Evolutionary conservation across 1,139 yeast genomes (phyloP).

Genomic region (Protomyces inundatus): DNA sequence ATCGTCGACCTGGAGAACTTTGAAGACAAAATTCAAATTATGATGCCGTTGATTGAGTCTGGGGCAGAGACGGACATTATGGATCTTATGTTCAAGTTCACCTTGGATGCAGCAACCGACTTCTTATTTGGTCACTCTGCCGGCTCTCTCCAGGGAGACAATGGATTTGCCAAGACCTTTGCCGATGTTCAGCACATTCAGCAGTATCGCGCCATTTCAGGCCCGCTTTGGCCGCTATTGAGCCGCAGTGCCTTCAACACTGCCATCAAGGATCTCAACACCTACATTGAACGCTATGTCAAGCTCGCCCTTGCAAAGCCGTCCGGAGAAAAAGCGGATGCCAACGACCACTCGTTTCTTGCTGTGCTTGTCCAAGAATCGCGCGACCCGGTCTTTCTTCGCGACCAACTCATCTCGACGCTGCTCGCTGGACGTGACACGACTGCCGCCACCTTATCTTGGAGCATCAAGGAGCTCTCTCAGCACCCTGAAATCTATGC

Average conservation of each 20-base stretch:
- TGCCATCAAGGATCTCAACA: constrained; percentile 40
- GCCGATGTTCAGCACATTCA: constrained; percentile 43
- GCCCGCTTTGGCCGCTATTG: constrained; percentile 41
- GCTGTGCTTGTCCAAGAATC: constrained; percentile 51
- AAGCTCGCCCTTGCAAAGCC: constrained; percentile 8
- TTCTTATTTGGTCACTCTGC: constrained; percentile 56
- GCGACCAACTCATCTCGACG: constrained; percentile 51
- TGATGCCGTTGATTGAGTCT: constrained; percentile 41
- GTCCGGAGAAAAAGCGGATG: constrained; percentile 32
- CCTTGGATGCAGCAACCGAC: constrained; percentile 57
- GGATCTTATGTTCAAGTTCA: constrained; percentile 47
- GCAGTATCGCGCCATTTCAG: constrained; percentile 43
- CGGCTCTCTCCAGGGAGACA: constrained; percentile 38
- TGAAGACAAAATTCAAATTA: constrained; percentile 47
- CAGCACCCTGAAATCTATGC: constrained; percentile 44
- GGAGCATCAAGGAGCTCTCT: constrained; percentile 47
- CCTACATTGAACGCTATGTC: constrained; percentile 9
- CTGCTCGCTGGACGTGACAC: constrained; percentile 35
- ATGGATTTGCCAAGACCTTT: constrained; percentile 46
- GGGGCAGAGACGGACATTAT: constrained; percentile 47
- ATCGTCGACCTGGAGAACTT: constrained; percentile 48
- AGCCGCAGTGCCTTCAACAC: constrained; percentile 33
- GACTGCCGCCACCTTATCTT: constrained; percentile 36
- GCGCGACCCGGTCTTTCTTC: constrained; percentile 46
- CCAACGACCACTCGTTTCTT: constrained; percentile 48